Evolutionary conservation across 1,139 yeast species (phyloP).

Genomic region (Candida smagusa): DNA sequence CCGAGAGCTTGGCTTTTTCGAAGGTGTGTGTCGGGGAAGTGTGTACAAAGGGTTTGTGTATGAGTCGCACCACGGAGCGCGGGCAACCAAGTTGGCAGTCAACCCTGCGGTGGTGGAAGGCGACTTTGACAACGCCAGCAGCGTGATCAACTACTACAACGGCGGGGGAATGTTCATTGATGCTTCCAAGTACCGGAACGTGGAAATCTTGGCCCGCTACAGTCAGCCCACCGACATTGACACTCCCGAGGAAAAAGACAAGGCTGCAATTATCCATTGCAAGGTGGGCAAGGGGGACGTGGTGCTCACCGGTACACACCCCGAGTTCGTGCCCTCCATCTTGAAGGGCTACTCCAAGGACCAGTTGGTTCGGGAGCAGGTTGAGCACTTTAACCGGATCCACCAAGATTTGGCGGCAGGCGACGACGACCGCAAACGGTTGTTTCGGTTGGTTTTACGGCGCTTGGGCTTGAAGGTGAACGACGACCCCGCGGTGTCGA

Average conservation of each 20-base stretch:
- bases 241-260: conserved; percentile 30
- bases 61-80: conserved; percentile 72
- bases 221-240: conserved; percentile 39
- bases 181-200: conserved; percentile 57
- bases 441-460: conserved; percentile 53
- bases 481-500: conserved; percentile 41
- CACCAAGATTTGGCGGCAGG: conserved; percentile 35
- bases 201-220: conserved; percentile 72
- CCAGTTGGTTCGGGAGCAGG: conserved; percentile 2
- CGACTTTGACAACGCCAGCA: conserved; percentile 8
- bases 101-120: conserved; percentile 25
- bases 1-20: conserved; percentile 76
- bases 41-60: conserved; percentile 80
- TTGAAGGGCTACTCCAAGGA: conserved; percentile 32
- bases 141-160: conserved; percentile 54
- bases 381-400: conserved; percentile 27
- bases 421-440: conserved; percentile 49
- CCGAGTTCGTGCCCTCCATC: conserved; percentile 69
- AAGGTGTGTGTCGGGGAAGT: conserved; percentile 80
- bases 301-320: conserved; percentile 83
- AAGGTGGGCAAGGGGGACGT: conserved; percentile 74
- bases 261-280: conserved; percentile 71
- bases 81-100: conserved; percentile 50
- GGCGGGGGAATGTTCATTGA: conserved; percentile 89
- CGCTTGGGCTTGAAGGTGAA: conserved; percentile 70